Base-by-base conservation (phyloP, 176 grass and related monocot genomes). In the Phragmites australis region DNA sequence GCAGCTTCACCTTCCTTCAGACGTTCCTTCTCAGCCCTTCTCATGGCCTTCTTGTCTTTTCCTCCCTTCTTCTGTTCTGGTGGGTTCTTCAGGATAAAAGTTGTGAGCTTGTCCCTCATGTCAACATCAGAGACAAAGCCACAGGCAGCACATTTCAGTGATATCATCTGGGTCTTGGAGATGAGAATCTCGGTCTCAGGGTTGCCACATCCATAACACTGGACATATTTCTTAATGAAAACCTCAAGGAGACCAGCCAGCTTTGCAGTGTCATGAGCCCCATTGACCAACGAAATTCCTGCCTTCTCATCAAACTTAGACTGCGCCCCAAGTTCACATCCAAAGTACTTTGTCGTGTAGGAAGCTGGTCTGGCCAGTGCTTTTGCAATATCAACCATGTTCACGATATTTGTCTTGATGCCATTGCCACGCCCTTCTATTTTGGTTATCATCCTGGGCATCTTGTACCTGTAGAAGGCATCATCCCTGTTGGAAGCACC, bases 381-480 rank as follows among this genome's bases (percentile, higher is more conserved):
- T 65, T 91, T 93, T 19, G 91, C 88, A 19, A 91, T 91, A 65
- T 89, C 94, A 27, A 93, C 91, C 91, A 93, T 93, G 87, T 97
- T 97, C 29, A 97, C 91, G 6, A 93, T 29, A 34, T 97, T 97
- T 7, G 94, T 91, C 81, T 93, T 93, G 69, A 91, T 97, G 39
- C 91, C 88, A 82, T 91, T 93, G 16, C 89, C 87, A 52, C 84
- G 84, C 14, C 94, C 83, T 86, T 97, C 94, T 39, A 93, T 91
- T 78, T 88, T 93, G 49, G 94, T 91, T 37, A 93, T 75, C 94
- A 93, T 93, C 43, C 59, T 89, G 10, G 94, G 94, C 94, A 97
- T 97, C 82, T 97, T 97, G 65, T 97, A 97, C 74, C 94, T 84
- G 52, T 97, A 97, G 68, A 97, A 97, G 86, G 94, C 91, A 83